Evolutionary conservation across 2,329 filamentous ascomycete species (phyloP).

Genomic region (Cladosporium sp.): DNA sequence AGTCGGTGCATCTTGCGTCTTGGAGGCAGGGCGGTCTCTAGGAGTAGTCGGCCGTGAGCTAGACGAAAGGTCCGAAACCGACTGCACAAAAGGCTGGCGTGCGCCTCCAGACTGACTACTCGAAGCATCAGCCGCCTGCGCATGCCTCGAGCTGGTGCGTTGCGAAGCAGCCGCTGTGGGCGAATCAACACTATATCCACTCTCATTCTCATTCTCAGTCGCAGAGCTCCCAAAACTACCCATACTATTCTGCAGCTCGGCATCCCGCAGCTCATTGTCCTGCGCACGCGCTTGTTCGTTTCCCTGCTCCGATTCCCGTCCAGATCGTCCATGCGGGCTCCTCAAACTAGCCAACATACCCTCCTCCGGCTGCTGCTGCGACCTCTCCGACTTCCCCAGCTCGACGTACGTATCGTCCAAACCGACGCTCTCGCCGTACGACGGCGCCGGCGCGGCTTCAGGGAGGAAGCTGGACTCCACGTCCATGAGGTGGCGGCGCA

Average conservation of each 20-base stretch:
- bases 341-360: neutral
- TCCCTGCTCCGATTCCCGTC: neutral
- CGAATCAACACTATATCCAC: slow-evolving; percentile 6
- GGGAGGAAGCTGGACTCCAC: slow-evolving; percentile 62
- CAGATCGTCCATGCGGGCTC: neutral
- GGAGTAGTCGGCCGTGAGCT: neutral
- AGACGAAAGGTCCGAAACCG: slow-evolving; percentile 4
- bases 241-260: slow-evolving; percentile 14
- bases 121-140: neutral
- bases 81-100: slow-evolving; percentile 7
- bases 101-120: neutral
- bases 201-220: slow-evolving; percentile 3
- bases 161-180: slow-evolving; percentile 10
- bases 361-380: neutral
- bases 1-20: slow-evolving; percentile 1
- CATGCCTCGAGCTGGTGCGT: neutral
- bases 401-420: slow-evolving; percentile 45
- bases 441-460: slow-evolving; percentile 40
- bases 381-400: slow-evolving; percentile 21
- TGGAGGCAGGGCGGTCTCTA: slow-evolving; percentile 16
- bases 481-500: slow-evolving; percentile 57
- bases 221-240: slow-evolving; percentile 14
- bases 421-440: slow-evolving; percentile 28
- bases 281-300: neutral
- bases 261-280: slow-evolving; percentile 5